Conservation (phyloP, 2,329 filamentous ascomycete genomes). For the Metarhizium sp. region DNA sequence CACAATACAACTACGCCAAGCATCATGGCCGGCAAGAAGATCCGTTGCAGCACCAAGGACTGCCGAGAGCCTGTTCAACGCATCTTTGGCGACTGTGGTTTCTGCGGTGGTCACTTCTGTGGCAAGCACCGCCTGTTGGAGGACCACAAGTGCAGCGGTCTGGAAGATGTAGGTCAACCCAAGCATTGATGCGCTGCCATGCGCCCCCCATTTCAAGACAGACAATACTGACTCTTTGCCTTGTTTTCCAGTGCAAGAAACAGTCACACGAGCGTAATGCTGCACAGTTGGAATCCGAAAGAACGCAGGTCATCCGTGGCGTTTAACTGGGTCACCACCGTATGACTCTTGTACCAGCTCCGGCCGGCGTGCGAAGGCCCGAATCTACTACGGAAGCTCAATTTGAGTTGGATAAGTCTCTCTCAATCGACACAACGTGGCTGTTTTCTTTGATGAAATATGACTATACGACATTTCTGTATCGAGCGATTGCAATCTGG, state of each 20-base stretch:
- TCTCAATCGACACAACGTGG: background rate
- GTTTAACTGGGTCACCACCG: conserved; percentile 42
- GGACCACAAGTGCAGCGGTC: conserved; percentile 82
- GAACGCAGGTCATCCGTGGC: conserved; percentile 88
- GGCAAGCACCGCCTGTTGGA: conserved; percentile 90
- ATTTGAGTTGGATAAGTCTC: background rate
- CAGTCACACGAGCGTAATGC: conserved; percentile 92
- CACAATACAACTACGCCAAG: too few relatives aligned
- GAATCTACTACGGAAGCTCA: background rate
- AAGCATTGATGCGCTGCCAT: background rate
- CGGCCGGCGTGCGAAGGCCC: background rate
- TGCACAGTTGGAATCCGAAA: conserved; percentile 82
- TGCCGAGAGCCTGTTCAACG: conserved; percentile 83
- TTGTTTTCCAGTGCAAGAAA: conserved; percentile 67
- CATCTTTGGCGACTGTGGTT: conserved; percentile 92
- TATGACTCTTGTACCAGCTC: background rate
- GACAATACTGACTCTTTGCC: conserved; percentile 7
- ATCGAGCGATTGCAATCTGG: background rate
- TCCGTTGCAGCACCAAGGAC: conserved; percentile 79
- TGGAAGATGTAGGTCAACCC: conserved; percentile 65
- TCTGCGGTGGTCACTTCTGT: conserved; percentile 91
- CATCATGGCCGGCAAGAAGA: conserved; percentile 63
- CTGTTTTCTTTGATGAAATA: conserved; percentile 5
- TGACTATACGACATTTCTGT: conserved; percentile 10
- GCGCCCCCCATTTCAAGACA: background rate